phyloP scores from a whole-genome alignment of 2,329 filamentous ascomycete genomes.

The Monilinia vaccinii-corymbosi region DNA sequence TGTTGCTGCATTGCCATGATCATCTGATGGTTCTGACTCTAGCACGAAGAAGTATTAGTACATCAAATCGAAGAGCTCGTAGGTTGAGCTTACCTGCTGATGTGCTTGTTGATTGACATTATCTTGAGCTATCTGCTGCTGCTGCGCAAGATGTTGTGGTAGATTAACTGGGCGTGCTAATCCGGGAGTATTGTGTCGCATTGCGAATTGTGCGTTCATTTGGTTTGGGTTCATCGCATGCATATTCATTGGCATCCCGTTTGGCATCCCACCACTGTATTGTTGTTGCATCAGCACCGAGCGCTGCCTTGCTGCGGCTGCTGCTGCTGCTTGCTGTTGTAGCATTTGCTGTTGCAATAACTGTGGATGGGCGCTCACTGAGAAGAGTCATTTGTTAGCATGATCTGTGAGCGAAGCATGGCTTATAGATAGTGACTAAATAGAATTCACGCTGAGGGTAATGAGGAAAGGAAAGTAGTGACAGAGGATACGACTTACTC shows the following conservation, averaged over 20 bases:
- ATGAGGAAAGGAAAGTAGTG: background rate
- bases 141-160: slow-evolving; percentile 36
- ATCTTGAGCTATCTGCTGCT: slow-evolving; percentile 32
- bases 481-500: slow-evolving; percentile 26
- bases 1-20: slow-evolving; percentile 38
- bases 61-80: background rate
- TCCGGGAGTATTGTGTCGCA: slow-evolving; percentile 34
- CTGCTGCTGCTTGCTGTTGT: slow-evolving; percentile 28
- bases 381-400: background rate
- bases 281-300: slow-evolving; percentile 47
- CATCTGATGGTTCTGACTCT: slow-evolving; percentile 3
- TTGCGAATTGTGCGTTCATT: slow-evolving; percentile 43
- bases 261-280: slow-evolving; percentile 43
- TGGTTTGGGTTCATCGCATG: slow-evolving; percentile 24
- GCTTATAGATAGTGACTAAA: too few species aligned
- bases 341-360: slow-evolving; percentile 37
- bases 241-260: slow-evolving; percentile 36
- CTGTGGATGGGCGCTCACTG: slow-evolving; percentile 25
- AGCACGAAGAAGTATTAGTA: background rate
- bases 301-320: slow-evolving; percentile 17
- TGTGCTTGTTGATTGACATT: slow-evolving; percentile 31
- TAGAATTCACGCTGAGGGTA: background rate
- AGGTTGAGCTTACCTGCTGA: slow-evolving; percentile 27
- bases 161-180: slow-evolving; percentile 38
- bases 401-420: background rate